A percentile compares a stretch with the other conserved stretches of the same genome.
Conservation (phyloP, 176 grass and related monocot species). For the Ampelocalamus luodianensis region DNA sequence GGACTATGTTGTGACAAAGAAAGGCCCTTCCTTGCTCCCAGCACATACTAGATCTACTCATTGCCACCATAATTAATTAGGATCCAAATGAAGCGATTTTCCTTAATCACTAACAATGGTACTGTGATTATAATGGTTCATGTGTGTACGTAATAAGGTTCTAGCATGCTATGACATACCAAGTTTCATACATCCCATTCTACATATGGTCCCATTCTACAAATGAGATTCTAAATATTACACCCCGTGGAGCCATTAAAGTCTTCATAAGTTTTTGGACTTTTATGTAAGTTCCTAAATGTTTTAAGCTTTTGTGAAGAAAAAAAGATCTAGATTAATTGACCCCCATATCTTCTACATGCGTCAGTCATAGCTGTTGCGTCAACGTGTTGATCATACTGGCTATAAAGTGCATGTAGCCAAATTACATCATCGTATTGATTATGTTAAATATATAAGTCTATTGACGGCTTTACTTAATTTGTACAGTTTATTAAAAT, state of each 20-base stretch:
- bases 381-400: neutral
- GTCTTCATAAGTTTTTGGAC: neutral
- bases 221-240: neutral
- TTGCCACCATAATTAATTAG: neutral
- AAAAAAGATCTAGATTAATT: neutral
- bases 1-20: constrained; percentile 4
- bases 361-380: neutral
- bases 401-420: neutral
- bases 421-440: neutral
- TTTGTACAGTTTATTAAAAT: neutral
- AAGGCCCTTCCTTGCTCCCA: neutral
- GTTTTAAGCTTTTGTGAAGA: neutral
- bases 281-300: neutral
- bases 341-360: neutral
- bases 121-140: neutral
- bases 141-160: neutral
- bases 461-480: neutral
- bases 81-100: neutral
- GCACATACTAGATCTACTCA: neutral
- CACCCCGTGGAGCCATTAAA: neutral
- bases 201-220: neutral
- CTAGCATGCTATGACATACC: neutral
- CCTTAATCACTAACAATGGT: neutral
- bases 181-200: neutral
- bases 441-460: neutral